Percentiles rank a stretch among this genome's conserved stretches.
Conservation (phyloP, 805 yeast genomes). For the Cyberlindnera saturnus region DNA sequence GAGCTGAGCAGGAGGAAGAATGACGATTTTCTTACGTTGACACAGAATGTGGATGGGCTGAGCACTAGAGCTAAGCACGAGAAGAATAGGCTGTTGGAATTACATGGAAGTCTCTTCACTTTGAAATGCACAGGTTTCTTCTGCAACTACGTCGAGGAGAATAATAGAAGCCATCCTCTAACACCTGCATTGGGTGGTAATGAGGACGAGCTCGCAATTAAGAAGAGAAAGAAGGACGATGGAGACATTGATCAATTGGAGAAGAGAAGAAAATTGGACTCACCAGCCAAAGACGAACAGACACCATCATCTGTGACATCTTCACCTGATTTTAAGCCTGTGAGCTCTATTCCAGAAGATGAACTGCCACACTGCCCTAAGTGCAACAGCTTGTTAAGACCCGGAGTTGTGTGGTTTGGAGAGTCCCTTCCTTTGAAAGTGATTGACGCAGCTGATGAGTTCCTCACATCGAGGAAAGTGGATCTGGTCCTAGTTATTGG, state of each 20-base stretch:
- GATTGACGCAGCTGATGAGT: slow-evolving; percentile 66
- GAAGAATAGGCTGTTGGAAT: slow-evolving; percentile 45
- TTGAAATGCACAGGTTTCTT: slow-evolving; percentile 69
- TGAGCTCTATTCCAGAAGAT: slow-evolving; percentile 38
- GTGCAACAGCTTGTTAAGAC: slow-evolving; percentile 67
- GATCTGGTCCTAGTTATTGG: slow-evolving; percentile 82
- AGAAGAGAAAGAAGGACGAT: slow-evolving; percentile 9
- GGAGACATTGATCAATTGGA: slow-evolving; percentile 7
- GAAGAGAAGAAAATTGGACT: slow-evolving; percentile 10
- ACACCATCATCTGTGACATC: slow-evolving; percentile 12
- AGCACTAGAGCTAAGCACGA: slow-evolving; percentile 62
- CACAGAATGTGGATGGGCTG: slow-evolving; percentile 82
- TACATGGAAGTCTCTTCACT: slow-evolving; percentile 76
- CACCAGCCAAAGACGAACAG: slow-evolving; percentile 3
- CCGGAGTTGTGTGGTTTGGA: slow-evolving; percentile 96
- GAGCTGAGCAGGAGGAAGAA: slow-evolving; percentile 41
- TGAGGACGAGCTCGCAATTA: slow-evolving; percentile 29
- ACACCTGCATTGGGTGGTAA: slow-evolving; percentile 43
- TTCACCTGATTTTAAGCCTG: slow-evolving; percentile 43
- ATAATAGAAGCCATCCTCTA: slow-evolving; percentile 52
- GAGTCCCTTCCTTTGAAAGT: slow-evolving; percentile 66
- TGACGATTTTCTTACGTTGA: slow-evolving; percentile 53
- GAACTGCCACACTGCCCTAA: slow-evolving; percentile 73
- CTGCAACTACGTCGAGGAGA: slow-evolving; percentile 56
- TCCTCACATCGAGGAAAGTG: slow-evolving; percentile 45